Evolutionary conservation across 176 grass and related monocot species (phyloP), one percentile per base, ranked within the genome.

Genomic region (Poa pratensis): DNA sequence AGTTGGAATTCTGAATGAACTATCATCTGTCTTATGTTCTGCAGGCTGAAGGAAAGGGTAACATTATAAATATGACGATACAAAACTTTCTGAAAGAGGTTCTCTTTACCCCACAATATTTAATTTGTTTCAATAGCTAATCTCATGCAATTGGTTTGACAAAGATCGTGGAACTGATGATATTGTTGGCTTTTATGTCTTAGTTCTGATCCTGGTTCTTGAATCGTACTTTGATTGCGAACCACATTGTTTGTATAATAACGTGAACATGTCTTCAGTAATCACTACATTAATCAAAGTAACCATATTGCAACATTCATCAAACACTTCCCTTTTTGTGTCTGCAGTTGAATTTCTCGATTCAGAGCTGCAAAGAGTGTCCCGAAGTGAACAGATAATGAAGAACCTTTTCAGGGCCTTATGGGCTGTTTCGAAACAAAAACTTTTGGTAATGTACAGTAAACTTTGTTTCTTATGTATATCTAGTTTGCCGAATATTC

Each of bases 301-400:
- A 26, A 12, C n/a, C n/a, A 78, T 54, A 26, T 80, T 53, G 46
- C 9, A 68, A 32, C 58, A 77, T 84, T 71, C 72, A 67, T 80
- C 48, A 67, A 26, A 80, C 30, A 35, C 45, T 64, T 16, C 17
- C 13, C 16, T 66, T 9, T 55, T 68, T 46, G 34, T 87, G 14
- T 55, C 40, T 60, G 59, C n/a, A 83, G 82, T 58, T 63, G 58
- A 76, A 28, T 49, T 73, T 80, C 85, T 82, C 32, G 66, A 24
- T 51, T 72, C 80, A 49, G 86, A 94, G 30, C 53, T 91, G 81
- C 84, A 42, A 89, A 87, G 81, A 79, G 65, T 87, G 28, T 79
- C 87, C 13, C 89, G 89, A 75, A 89, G 76, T 63, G 92, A 89
- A 81, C 26, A 89, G 85, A 82, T 91, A 64, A 87, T 89, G 81